These are phyloP conservation scores for Piloderma croceum DNA, from an alignment of 768 basidiomycete species.

Conservation along the genomic window DNA sequence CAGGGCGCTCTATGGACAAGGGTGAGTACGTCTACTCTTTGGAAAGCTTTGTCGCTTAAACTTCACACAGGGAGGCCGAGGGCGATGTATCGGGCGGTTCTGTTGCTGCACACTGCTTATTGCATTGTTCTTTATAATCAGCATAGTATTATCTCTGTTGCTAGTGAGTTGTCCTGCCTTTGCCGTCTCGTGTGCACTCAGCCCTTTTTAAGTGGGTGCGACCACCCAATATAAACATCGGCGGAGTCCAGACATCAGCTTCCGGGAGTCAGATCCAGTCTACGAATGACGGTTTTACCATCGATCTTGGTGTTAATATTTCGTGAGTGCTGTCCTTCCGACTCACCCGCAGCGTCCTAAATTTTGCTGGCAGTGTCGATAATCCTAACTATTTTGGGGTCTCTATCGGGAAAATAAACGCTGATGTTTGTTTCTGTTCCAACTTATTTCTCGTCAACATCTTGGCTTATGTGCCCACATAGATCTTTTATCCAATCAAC, in stretches of 20 bases:
- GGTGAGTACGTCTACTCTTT: constrained; percentile 28
- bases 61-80: constrained; percentile 48
- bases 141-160: constrained; percentile 60
- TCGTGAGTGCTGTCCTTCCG: constrained; percentile 40
- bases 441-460: constrained; percentile 4
- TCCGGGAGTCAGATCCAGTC: constrained; percentile 25
- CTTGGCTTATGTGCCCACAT: background rate
- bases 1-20: constrained; percentile 67
- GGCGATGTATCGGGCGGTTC: constrained; percentile 60
- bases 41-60: background rate
- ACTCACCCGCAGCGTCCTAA: background rate
- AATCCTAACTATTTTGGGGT: constrained; percentile 82
- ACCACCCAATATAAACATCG: constrained; percentile 64
- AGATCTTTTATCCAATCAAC: constrained; percentile 76
- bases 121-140: constrained; percentile 54
- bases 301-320: constrained; percentile 63
- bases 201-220: constrained; percentile 56
- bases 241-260: constrained; percentile 30
- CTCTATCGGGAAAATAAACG: constrained; percentile 56
- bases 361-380: constrained; percentile 44
- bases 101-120: constrained; percentile 73
- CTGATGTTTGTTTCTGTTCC: constrained; percentile 36
- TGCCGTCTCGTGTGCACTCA: background rate
- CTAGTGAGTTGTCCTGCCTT: constrained; percentile 43
- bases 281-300: constrained; percentile 38